Evolutionary conservation across 2,329 filamentous ascomycete genomes (phyloP).

Genomic region (Apiospora hydei): DNA sequence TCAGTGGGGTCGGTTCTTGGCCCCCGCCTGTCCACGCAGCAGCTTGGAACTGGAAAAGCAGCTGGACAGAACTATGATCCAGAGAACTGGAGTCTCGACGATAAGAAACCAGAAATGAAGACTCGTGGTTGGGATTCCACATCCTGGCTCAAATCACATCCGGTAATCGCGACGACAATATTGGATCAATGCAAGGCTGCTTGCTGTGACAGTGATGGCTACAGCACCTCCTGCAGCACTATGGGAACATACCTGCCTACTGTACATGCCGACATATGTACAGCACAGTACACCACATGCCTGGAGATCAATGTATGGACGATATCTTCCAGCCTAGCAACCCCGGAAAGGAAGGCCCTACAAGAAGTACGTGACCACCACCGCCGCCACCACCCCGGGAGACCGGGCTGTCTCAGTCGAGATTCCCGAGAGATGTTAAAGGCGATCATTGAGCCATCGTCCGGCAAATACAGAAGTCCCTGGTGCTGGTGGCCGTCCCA

Average conservation of each 20-base stretch:
- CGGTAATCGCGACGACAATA: slow-evolving; percentile 20
- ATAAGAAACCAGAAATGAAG: slow-evolving; percentile 18
- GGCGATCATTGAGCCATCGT: slow-evolving; percentile 10
- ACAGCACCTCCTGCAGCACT: neutral
- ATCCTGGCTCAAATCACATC: slow-evolving; percentile 14
- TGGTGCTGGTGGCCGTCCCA: neutral
- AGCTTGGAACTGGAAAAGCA: neutral
- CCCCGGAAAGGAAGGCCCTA: neutral
- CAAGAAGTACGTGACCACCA: neutral
- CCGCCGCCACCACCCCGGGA: neutral
- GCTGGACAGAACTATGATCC: too few relatives aligned
- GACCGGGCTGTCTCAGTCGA: slow-evolving; percentile 19
- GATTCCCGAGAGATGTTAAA: slow-evolving; percentile 17
- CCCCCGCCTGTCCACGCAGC: slow-evolving; percentile 6
- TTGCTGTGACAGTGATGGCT: neutral
- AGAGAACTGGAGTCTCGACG: neutral
- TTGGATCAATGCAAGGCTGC: slow-evolving; percentile 14
- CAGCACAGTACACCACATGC: neutral
- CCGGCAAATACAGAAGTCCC: slow-evolving; percentile 16
- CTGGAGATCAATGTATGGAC: neutral
- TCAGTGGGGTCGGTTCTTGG: slow-evolving; percentile 10
- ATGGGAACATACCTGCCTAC: neutral
- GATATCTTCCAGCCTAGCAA: neutral
- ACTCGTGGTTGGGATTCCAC: slow-evolving; percentile 11
- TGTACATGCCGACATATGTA: neutral